phyloP scores from a whole-genome alignment of 352 stramenopile genomes.

The Pilasporangium apinafurcum region DNA sequence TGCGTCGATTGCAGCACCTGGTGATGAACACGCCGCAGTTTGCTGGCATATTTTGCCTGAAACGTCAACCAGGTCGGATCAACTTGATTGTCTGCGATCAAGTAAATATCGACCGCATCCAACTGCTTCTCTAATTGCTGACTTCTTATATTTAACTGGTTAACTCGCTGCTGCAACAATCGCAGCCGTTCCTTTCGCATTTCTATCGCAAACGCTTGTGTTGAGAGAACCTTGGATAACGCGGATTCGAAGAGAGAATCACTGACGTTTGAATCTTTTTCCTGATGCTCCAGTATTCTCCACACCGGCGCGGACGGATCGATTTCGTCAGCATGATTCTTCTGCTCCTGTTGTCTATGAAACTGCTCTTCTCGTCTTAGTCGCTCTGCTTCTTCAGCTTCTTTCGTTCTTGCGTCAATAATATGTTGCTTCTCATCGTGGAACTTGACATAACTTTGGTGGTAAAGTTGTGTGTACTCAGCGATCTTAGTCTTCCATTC shows the following conservation, averaged over 20 bases:
- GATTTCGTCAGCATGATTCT: conserved; percentile 1
- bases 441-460: conserved; percentile 9
- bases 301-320: conserved; percentile 9
- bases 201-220: background rate
- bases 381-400: conserved; percentile 10
- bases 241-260: background rate
- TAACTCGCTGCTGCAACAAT: conserved; percentile 18
- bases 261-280: conserved; percentile 7
- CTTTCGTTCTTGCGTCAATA: conserved; percentile 3
- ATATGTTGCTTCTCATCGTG: conserved; percentile 8
- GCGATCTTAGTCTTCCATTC: conserved; percentile 7
- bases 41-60: conserved; percentile 29
- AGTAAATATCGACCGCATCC: conserved; percentile 22
- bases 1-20: conserved; percentile 10
- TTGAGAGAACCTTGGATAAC: conserved; percentile 6
- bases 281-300: conserved; percentile 11
- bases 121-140: conserved; percentile 18
- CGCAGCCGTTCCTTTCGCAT: conserved; percentile 8
- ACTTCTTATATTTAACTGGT: conserved; percentile 8
- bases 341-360: conserved; percentile 4
- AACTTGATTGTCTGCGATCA: conserved; percentile 11
- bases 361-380: conserved; percentile 3
- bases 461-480: conserved; percentile 13
- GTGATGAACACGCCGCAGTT: conserved; percentile 18
- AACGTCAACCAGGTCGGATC: too few species aligned